These are phyloP conservation scores for Wickerhamiella sergipiensis DNA, from an alignment of 805 yeast genomes.

Conservation along the genomic window DNA sequence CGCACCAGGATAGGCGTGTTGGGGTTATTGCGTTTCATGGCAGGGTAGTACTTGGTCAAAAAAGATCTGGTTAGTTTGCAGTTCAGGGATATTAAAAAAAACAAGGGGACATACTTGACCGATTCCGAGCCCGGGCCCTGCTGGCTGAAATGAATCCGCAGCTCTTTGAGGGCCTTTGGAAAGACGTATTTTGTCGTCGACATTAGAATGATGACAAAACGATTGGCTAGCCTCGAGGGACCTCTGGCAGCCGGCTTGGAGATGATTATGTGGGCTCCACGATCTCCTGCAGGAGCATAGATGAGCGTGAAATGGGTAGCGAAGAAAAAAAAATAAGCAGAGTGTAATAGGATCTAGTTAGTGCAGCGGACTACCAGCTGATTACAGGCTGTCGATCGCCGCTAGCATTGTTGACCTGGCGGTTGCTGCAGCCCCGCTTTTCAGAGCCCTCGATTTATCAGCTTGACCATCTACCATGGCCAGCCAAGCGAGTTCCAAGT, in stretches of 20 bases:
- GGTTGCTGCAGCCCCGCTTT: neutral
- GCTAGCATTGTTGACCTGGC: neutral
- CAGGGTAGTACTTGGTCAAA: constrained; percentile 48
- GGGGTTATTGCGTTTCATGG: constrained; percentile 49
- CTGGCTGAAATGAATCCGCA: constrained; percentile 71
- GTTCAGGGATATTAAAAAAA: neutral
- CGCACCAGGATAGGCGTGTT: constrained; percentile 62
- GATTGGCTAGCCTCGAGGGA: neutral
- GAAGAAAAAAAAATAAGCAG: no score
- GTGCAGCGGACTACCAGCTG: no score
- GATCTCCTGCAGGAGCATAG: no score
- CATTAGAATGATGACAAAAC: constrained; percentile 1
- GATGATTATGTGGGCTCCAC: no score
- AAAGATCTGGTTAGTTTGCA: constrained; percentile 32
- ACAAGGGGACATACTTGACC: constrained; percentile 31
- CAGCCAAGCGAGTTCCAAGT: constrained; percentile 20
- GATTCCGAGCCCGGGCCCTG: constrained; percentile 59
- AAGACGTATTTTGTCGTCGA: constrained; percentile 15
- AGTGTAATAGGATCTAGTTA: no score
- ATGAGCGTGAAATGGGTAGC: no score
- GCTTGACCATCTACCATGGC: constrained; percentile 6
- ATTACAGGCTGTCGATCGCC: no score
- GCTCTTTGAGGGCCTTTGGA: constrained; percentile 49
- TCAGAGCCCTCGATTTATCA: neutral
- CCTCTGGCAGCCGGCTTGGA: no score